Evolutionary conservation across 805 yeast species (phyloP), one percentile per base, ranked within the genome.

Genomic region (Saccharomycopsis sp.): DNA sequence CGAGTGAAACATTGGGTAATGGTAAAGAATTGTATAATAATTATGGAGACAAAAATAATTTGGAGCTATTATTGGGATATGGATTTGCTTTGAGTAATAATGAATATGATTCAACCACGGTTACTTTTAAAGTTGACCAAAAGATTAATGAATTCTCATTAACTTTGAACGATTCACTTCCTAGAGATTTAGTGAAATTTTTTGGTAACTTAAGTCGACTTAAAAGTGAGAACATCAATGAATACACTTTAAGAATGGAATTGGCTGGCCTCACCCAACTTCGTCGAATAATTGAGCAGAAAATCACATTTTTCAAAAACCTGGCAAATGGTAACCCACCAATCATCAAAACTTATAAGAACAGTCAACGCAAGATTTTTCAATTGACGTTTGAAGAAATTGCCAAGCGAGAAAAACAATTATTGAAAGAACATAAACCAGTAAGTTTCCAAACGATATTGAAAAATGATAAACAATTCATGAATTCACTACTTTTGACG

Each of bases 41-140:
- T 60, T 88, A 89, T 60, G 97, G 96, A 2, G 77, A 84, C 43
- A 88, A 87, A 60, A 83, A 93, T 0, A 88, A 87, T 56, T 94
- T 85, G 51, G 95, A 86, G 52, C 61, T 88, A 22, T 60, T 89
- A 4, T 63, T 88, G 53, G 88, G 82, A 0, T 89, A 89, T 59
- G 97, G 97, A 0, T 89, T 89, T 61, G 72, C 78, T 7, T 40
- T 79, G 2, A 63, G 68, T 16, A 62, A 72, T 38, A 84, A 83
- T 53, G 63, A 64, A 7, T 76, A 76, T 28, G 90, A 85, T 51
- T 56, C 65, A 3, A 64, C 79, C 1, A 77, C 77, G 13, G 67
- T 88, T 36, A 71, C 82, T 4, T 66, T 87, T 45, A 76, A 76
- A 55, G 63, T 85, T 6, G 67, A 65, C 16, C 53, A 55, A 28